These are phyloP conservation scores for Cicer pinnatifidum DNA, from an alignment of 306 rosid species.

Conservation along the genomic window DNA sequence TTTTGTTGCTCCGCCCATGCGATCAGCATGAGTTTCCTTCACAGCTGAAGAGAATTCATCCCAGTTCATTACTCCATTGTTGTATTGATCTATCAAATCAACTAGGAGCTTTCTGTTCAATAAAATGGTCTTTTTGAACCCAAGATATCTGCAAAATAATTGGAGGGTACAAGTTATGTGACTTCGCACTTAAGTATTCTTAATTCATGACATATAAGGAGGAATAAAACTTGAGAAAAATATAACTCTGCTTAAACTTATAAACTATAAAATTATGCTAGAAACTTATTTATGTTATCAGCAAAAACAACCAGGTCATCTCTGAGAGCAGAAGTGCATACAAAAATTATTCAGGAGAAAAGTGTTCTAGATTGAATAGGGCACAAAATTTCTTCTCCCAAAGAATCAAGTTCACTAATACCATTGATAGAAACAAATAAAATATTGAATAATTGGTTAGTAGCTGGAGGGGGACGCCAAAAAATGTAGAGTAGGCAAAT, in stretches of 20 bases:
- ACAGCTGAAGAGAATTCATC: slow-evolving; percentile 79
- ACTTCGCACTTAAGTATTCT: background rate
- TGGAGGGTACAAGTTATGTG: slow-evolving; percentile 32
- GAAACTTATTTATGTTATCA: background rate
- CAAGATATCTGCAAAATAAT: slow-evolving; percentile 68
- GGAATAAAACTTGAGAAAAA: slow-evolving; percentile 1
- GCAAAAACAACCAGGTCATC: background rate
- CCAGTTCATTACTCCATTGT: slow-evolving; percentile 61
- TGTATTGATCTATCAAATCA: slow-evolving; percentile 79
- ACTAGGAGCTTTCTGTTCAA: slow-evolving; percentile 85
- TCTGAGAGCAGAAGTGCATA: slow-evolving; percentile 13
- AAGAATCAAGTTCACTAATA: slow-evolving; percentile 4
- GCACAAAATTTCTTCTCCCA: background rate
- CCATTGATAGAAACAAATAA: slow-evolving; percentile 7
- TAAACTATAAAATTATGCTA: background rate
- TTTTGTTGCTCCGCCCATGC: slow-evolving; percentile 76
- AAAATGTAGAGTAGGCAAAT: slow-evolving; percentile 10
- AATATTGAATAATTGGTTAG: background rate
- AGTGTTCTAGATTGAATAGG: slow-evolving; percentile 9
- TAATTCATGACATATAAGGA: background rate
- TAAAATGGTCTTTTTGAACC: slow-evolving; percentile 80
- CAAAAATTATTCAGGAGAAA: background rate
- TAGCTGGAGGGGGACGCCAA: background rate
- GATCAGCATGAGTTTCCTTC: slow-evolving; percentile 75
- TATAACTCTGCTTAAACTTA: background rate